Evolutionary conservation across 768 basidiomycete genomes (phyloP).

Genomic region (Tylopilus cervinicoccineus): DNA sequence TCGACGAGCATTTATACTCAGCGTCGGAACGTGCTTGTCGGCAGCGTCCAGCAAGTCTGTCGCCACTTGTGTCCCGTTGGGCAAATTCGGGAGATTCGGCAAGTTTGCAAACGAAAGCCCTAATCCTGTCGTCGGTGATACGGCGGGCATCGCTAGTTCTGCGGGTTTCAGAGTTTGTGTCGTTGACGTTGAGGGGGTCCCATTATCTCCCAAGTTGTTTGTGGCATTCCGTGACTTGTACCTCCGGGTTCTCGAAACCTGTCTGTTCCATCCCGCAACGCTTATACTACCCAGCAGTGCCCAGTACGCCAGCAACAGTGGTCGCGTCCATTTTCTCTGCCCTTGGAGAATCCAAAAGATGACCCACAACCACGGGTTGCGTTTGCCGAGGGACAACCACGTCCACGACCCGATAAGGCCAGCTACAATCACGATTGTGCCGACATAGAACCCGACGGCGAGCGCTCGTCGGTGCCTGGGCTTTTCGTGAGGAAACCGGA

Average conservation of each 20-base stretch:
- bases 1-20: constrained; percentile 86
- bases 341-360: constrained; percentile 78
- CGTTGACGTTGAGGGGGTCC: constrained; percentile 26
- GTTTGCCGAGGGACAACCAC: constrained; percentile 74
- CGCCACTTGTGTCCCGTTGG: constrained; percentile 58
- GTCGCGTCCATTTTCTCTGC: constrained; percentile 71
- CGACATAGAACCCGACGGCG: constrained; percentile 80
- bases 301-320: constrained; percentile 83
- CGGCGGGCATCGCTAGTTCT: constrained; percentile 9
- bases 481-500: constrained; percentile 81
- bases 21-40: constrained; percentile 84
- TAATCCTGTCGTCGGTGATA: constrained; percentile 23
- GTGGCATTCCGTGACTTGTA: constrained; percentile 49
- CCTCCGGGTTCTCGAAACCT: constrained; percentile 72
- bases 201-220: constrained; percentile 33
- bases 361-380: constrained; percentile 88
- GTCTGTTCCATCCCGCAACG: constrained; percentile 93
- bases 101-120: constrained; percentile 41
- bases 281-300: constrained; percentile 71
- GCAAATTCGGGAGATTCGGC: constrained; percentile 47
- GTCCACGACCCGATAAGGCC: constrained; percentile 90
- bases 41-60: constrained; percentile 75
- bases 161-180: constrained; percentile 22
- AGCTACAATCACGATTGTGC: constrained; percentile 70
- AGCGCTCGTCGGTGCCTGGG: constrained; percentile 75